A percentile compares a stretch with the other conserved stretches of the same genome.
phyloP scores from a whole-genome alignment of 2,329 filamentous ascomycete species.

The Fusarium camptoceras region DNA sequence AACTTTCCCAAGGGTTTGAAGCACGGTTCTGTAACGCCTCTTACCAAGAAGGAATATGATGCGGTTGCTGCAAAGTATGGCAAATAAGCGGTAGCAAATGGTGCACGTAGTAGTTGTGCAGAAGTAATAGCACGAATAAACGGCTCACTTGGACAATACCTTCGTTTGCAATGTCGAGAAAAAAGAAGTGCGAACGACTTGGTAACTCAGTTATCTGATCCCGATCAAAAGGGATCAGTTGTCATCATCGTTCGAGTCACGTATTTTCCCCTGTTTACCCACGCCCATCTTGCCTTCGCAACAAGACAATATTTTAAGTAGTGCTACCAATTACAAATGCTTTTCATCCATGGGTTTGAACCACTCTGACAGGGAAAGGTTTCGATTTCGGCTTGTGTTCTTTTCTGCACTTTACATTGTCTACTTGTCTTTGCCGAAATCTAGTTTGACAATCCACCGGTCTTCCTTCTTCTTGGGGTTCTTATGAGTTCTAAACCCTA shows the following conservation, averaged over 20 bases:
- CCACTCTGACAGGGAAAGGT: neutral
- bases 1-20: constrained; percentile 59
- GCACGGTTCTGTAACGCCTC: constrained; percentile 60
- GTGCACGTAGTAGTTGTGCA: neutral
- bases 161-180: neutral
- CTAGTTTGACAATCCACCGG: neutral
- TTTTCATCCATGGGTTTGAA: neutral
- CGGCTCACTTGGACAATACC: neutral
- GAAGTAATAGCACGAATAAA: neutral
- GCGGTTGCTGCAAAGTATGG: constrained; percentile 43
- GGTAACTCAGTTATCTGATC: neutral
- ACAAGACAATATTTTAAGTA: neutral
- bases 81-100: neutral
- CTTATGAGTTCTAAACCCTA: neutral
- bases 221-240: neutral
- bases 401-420: neutral
- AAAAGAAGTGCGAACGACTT: too few species aligned
- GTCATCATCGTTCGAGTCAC: neutral
- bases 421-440: neutral
- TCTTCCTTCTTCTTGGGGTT: neutral
- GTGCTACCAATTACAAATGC: neutral
- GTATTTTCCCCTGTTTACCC: neutral
- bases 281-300: neutral
- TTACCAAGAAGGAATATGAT: constrained; percentile 57
- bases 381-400: neutral